Base-by-base conservation (phyloP, 352 stramenopile species). In the Blastocystis sp. region DNA sequence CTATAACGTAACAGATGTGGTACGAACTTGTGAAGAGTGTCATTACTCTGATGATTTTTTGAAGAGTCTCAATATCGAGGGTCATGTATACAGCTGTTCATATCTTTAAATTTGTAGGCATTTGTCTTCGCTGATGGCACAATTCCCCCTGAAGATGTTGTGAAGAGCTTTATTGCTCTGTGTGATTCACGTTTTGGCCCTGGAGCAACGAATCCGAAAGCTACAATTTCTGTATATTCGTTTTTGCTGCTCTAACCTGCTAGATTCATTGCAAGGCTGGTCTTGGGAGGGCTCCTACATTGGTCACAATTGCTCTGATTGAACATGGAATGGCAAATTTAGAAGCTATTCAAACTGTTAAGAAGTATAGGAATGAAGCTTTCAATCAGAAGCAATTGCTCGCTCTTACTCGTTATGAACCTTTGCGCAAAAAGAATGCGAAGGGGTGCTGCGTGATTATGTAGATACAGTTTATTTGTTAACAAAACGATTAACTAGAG, bases 201-300 rank as follows among this genome's bases (percentile, higher is more conserved):
- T 43, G 66, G 76, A 9, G 34, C 63, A 18, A 65, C 7, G 43
- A 89, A 89, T 53, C 78, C 63, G 47, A 89, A 89, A 53, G 78
- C 63, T 16, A 79, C 78, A n/a, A 89, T 89, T 41, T 76, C 78
- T 7, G 78, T 89, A 45, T 3, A 1, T 9, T 6, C 30, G 3
- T 3, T 53, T 53, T 8, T 47, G 13, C 2, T 13, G 47, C 62
- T 45, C 11, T 69, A 30, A 30, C 30, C 7, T 2, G 43, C 0
- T 78, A 89, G 78, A 79, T 89, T 89, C 78, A 89, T 55, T 89
- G 78, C 66, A 89, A 89, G 59, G 78, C 78, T 20, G 78, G 78
- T 89, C 66, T 89, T 39, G 78, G 78, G 5, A 24, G 78, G n/a
- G 78, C 78, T 30, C 78, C 78, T 30, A 76, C 78, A 2, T 30